phyloP scores from a whole-genome alignment of 73 alveolate species.

The Urostyla sp. region DNA sequence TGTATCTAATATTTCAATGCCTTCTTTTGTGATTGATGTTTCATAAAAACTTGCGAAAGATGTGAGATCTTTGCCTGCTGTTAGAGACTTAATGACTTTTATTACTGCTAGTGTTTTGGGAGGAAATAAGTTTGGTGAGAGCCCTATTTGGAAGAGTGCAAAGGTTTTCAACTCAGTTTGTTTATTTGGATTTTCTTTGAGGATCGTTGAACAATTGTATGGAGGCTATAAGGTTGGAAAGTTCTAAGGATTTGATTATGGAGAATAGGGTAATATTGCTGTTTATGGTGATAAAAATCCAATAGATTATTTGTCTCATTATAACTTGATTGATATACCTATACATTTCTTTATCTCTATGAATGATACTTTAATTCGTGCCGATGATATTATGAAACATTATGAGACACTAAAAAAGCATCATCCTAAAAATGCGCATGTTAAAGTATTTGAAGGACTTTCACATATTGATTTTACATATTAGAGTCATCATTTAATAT shows the following conservation, averaged over 20 bases:
- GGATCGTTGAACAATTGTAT: slow-evolving; percentile 19
- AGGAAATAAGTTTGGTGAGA: slow-evolving; percentile 38
- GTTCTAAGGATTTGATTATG: slow-evolving; percentile 29
- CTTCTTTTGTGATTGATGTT: slow-evolving; percentile 16
- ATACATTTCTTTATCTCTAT: slow-evolving; percentile 51
- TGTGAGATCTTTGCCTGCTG: slow-evolving; percentile 45
- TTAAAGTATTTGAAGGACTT: slow-evolving; percentile 53
- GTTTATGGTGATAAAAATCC: slow-evolving; percentile 49
- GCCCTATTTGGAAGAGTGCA: slow-evolving; percentile 50
- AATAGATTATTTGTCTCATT: slow-evolving; percentile 12
- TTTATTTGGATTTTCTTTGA: slow-evolving; percentile 46
- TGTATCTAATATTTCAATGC: slow-evolving; percentile 11
- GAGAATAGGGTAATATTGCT: slow-evolving; percentile 10
- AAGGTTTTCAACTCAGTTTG: slow-evolving; percentile 13
- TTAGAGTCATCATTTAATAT: slow-evolving; percentile 49
- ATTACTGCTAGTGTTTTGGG: slow-evolving; percentile 41
- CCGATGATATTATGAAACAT: slow-evolving; percentile 50
- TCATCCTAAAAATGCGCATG: slow-evolving; percentile 26
- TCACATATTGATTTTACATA: slow-evolving; percentile 55
- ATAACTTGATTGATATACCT: slow-evolving; percentile 42
- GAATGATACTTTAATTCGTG: slow-evolving; percentile 41
- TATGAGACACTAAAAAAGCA: slow-evolving; percentile 37
- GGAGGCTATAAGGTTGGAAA: background rate
- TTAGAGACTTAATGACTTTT: slow-evolving; percentile 22
- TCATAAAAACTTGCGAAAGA: slow-evolving; percentile 29